Base-by-base conservation (phyloP, 176 grass and related monocot genomes). In the Triticum turgidum region DNA sequence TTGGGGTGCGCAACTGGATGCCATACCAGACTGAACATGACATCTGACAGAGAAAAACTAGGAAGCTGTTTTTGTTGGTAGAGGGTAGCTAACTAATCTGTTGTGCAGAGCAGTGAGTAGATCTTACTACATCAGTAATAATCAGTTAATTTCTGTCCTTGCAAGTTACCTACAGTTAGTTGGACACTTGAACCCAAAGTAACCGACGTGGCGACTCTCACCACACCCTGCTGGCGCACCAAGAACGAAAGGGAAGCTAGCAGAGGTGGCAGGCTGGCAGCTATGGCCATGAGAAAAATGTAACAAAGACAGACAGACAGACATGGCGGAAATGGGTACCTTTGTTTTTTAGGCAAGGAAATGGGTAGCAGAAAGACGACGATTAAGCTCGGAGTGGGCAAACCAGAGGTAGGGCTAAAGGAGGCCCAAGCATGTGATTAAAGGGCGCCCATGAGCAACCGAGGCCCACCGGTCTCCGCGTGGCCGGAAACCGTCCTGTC, bases 121-220 rank as follows among this genome's bases (percentile, higher is more conserved):
- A 7, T 37, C 5, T 6, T 4, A 18, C 18, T 56, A 21, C 54
- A 59, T 59, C 14, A 25, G 17, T 68, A n/a, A 18, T 30, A n/a
- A 20, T 30, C 58, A 11, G n/a, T 62, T 22, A 38, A 22, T 7
- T 42, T 29, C 42, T 70, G 11, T 7, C 29, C 70, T 86, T 82
- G 72, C 72, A 86, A 82, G 72, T 42, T 82, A 79, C 83, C 51
- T 62, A 58, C 32, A 21, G 41, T 64, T 37, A 42, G 84, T 77
- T 71, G 41, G 41, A 25, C 39, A 41, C 83, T 82, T 63, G 78
- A 56, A 73, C 6, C 30, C 52, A 52, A 73, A 65, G 41, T 24
- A 27, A 83, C 42, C 66, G n/a, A 49, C 34, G 56, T 85, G 67
- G 49, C 59, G 61, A 14, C 5, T 32, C 45, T 73, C 7, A 24